Evolutionary conservation across 2,329 filamentous ascomycete genomes (phyloP), one percentile per base, ranked within the genome.

Genomic region (Phyllosticta citriasiana): DNA sequence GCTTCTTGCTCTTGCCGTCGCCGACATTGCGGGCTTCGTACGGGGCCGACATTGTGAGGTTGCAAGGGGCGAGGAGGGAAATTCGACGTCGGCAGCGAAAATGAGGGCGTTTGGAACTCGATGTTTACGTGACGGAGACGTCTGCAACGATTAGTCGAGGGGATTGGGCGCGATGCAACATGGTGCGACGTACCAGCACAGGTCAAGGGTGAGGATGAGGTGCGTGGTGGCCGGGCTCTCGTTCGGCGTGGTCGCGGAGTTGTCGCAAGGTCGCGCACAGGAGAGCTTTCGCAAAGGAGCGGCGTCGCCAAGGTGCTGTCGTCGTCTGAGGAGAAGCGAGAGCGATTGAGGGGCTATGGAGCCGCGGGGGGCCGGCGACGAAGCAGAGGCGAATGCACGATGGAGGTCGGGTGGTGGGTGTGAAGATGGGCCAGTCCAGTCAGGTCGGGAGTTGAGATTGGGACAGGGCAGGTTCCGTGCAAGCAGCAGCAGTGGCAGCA

Each of bases 1-100:
- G 94, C 82, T 97, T 97, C 81, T 95, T 97, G 81, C 92, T 96
- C 83, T 84, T 85, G 68, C 82, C 79, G 72, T 85, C 84, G 67
- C 84, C 83, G 67, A 83, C 84, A 63, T 81, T 81, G 74, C 84
- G 83, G 69, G 86, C 80, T 73, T 87, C 84, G 76, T 87, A 88
- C 63, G 84, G 80, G 65, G 82, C 73, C 69, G 83, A 80, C 82
- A 85, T 86, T 66, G 69, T 77, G 66, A 19, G 40, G 40, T 63
- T 71, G 65, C 53, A 54, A 67, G 64, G 59, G 55, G 54, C 51
- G 55, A 22, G 56, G 55, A 55, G 27, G 55, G 52, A 57, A 56
- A 56, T n/a, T 6, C 12, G 40, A 47, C 40, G 40, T 47, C 40
- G 14, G 16, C 40, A 47, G 40, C 40, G 14, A 47, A 14, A 19